Evolutionary conservation across 768 basidiomycete genomes (phyloP).

Genomic region (Plicaturopsis crispa): DNA sequence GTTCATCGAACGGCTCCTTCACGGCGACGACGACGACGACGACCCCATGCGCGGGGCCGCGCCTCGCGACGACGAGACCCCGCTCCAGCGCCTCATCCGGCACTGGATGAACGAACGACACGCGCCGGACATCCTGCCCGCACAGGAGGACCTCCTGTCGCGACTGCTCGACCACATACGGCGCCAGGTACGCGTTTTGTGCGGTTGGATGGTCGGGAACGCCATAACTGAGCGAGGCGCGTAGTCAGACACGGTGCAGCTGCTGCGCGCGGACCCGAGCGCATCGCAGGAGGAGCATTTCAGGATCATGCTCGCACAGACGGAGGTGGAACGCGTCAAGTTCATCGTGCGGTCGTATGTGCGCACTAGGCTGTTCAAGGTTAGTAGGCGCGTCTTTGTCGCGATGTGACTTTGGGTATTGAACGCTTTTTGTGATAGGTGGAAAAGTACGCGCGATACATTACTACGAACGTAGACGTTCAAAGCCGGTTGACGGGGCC

Average conservation of each 20-base stretch:
- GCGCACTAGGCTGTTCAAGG: constrained; percentile 82
- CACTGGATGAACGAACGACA: constrained; percentile 86
- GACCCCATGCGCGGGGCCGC: constrained; percentile 21
- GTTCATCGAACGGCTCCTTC: constrained; percentile 29
- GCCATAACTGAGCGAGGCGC: constrained; percentile 12
- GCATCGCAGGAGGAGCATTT: constrained; percentile 93
- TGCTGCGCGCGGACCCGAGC: constrained; percentile 70
- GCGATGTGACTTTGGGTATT: constrained; percentile 7
- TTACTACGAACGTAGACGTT: constrained; percentile 59
- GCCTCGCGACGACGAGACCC: constrained; percentile 37
- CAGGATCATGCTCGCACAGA: constrained; percentile 87
- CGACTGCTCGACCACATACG: constrained; percentile 68
- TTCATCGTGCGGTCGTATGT: constrained; percentile 89
- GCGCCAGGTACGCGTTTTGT: constrained; percentile 56
- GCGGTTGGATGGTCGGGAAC: neutral
- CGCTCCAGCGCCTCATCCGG: constrained; percentile 62
- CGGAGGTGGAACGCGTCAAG: constrained; percentile 90
- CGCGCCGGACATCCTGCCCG: constrained; percentile 71
- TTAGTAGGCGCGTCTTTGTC: constrained; percentile 19
- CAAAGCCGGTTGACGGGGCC: constrained; percentile 78
- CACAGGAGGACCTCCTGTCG: constrained; percentile 61
- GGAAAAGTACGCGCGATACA: constrained; percentile 79
- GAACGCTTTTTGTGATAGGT: constrained; percentile 42
- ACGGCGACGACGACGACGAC: constrained; percentile 29
- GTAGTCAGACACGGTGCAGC: constrained; percentile 73